Evolutionary conservation across 2,329 filamentous ascomycete genomes (phyloP), one percentile per base, ranked within the genome.

Genomic region (Ceratocystis lukuohia): DNA sequence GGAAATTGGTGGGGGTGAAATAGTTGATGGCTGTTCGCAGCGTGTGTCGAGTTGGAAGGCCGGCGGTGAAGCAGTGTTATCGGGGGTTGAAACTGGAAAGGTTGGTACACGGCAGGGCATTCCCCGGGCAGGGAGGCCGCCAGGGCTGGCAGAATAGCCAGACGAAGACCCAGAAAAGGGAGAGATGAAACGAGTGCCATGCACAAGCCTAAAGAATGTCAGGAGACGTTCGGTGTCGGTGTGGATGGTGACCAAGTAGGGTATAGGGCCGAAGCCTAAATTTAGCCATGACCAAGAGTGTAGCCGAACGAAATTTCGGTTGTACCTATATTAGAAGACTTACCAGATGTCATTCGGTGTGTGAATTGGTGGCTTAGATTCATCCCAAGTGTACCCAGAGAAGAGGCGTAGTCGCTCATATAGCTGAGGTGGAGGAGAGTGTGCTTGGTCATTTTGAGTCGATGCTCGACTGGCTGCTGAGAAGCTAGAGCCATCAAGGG

Each of bases 311-410:
- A 41, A 41, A 15, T 10, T 3, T 59, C 5, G 3, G 56, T 1
- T 5, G 20, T n/a, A 12, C 6, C 8, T 37, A n/a, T 10, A 20
- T 59, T n/a, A 6, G 50, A 30, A 37, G n/a, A 33, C 76, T 71
- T 78, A 85, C 91, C 92, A 97, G 78, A 92, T 91, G 74, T 95
- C 91, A 76, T 96, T 96, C 71, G 86, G 90, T 63, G 83, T 82
- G 72, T 86, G 84, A 66, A 82, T 78, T 10, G 83, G 83, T 30
- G 75, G 75, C 67, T 72, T 74, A 15, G 82, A 80, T 70, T 89
- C 87, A 74, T 91, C 87, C 88, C 88, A 92, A 5, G 82, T 84
- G 73, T 90, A 91, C 65, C 88, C 88, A 59, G 86, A 81, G 70
- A 92, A 80, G 73, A 89, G 87, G 69, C 83, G 81, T 70, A 92